Evolutionary conservation across 495 filamentous ascomycete genomes (phyloP).

Genomic region (Immersiella caudata): DNA sequence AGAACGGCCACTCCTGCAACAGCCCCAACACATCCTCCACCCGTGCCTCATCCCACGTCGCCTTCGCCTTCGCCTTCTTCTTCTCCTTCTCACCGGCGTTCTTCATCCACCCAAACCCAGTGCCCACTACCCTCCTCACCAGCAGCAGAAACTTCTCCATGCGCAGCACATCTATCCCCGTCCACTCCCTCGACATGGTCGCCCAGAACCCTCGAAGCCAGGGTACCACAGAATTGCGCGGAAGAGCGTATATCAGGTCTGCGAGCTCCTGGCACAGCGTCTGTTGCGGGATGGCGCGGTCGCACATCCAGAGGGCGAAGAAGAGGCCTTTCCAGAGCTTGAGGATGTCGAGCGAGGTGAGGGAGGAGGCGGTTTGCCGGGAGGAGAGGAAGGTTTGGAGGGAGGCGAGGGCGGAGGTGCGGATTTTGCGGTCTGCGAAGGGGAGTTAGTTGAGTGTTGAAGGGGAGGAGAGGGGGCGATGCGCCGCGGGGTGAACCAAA

Average conservation of each 20-base stretch:
- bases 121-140: conserved; percentile 73
- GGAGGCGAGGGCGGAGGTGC: conserved; percentile 77
- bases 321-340: conserved; percentile 98
- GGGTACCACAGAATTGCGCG: conserved; percentile 58
- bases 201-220: conserved; percentile 85
- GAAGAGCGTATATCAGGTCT: conserved; percentile 66
- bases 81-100: conserved; percentile 32
- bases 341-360: conserved; percentile 75
- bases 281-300: conserved; percentile 85
- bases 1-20: conserved; percentile 49
- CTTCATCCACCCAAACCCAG: conserved; percentile 63
- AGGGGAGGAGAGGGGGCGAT: background rate
- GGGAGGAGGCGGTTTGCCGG: conserved; percentile 49
- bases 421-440: conserved; percentile 68
- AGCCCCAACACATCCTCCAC: conserved; percentile 45
- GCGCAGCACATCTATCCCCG: conserved; percentile 76
- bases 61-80: background rate
- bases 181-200: conserved; percentile 83
- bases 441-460: conserved; percentile 4
- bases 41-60: conserved; percentile 38
- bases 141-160: conserved; percentile 93
- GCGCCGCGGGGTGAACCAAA: background rate
- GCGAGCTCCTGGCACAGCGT: conserved; percentile 78
- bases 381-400: conserved; percentile 78
- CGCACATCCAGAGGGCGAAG: conserved; percentile 95